phyloP scores from a whole-genome alignment of 2,329 filamentous ascomycete species.

The Claviceps quebecensis region DNA sequence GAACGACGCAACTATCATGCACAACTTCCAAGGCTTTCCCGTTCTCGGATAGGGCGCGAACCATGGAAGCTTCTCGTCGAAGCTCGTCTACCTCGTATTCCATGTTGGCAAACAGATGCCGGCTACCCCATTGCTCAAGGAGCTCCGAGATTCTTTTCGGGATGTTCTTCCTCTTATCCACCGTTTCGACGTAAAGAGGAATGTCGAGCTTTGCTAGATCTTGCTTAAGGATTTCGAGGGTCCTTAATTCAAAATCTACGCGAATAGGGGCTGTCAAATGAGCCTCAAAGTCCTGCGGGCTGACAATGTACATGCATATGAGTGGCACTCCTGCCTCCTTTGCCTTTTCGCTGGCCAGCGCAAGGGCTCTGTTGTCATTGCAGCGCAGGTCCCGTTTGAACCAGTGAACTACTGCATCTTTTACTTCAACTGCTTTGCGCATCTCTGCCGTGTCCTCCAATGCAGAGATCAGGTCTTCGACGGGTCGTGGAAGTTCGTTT shows the following conservation, averaged over 20 bases:
- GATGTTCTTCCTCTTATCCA: slow-evolving; percentile 50
- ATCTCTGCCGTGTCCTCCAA: slow-evolving; percentile 43
- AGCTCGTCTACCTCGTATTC: slow-evolving; percentile 91
- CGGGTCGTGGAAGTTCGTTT: slow-evolving; percentile 56
- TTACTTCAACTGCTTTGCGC: slow-evolving; percentile 37
- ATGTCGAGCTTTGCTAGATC: slow-evolving; percentile 61
- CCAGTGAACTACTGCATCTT: slow-evolving; percentile 68
- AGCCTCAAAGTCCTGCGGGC: slow-evolving; percentile 72
- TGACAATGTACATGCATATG: slow-evolving; percentile 65
- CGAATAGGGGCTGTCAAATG: slow-evolving; percentile 60
- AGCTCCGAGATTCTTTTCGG: slow-evolving; percentile 48
- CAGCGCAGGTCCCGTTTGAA: slow-evolving; percentile 72
- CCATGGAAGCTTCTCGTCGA: slow-evolving; percentile 56
- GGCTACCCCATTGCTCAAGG: slow-evolving; percentile 57
- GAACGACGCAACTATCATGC: slow-evolving; percentile 73
- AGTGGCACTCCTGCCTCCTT: slow-evolving; percentile 55
- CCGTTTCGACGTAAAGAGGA: slow-evolving; percentile 61
- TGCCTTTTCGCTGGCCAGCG: slow-evolving; percentile 50
- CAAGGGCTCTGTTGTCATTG: slow-evolving; percentile 59
- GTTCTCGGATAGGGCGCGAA: slow-evolving; percentile 43
- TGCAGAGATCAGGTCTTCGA: slow-evolving; percentile 50
- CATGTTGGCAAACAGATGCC: slow-evolving; percentile 67
- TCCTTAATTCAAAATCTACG: slow-evolving; percentile 70
- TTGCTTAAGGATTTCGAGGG: slow-evolving; percentile 46
- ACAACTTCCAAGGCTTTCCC: slow-evolving; percentile 57